Percentiles rank a stretch among this genome's conserved stretches.
Conservation (phyloP, 768 basidiomycete genomes). For the Lactarius sanguifluus region DNA sequence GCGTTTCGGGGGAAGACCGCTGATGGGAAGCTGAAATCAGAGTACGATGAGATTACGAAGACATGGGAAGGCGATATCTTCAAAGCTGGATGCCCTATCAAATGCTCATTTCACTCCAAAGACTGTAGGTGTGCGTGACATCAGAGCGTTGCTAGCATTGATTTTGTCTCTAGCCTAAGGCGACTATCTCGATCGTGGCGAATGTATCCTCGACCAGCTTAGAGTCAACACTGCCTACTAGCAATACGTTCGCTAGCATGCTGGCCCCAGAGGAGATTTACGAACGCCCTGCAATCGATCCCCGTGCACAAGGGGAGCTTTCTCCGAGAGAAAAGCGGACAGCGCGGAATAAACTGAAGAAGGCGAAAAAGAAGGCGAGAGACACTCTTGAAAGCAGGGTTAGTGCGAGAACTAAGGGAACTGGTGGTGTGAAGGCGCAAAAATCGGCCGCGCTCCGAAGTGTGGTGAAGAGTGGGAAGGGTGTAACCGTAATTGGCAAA, state of each 20-base stretch:
- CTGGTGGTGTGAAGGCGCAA: no score
- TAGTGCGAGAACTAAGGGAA: no score
- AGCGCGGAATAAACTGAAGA: conserved; percentile 64
- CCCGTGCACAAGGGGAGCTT: conserved; percentile 73
- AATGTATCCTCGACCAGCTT: conserved; percentile 79
- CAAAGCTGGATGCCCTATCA: conserved; percentile 89
- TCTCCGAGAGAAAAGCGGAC: conserved; percentile 85
- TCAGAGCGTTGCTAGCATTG: conserved; percentile 25
- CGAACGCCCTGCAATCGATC: conserved; percentile 53
- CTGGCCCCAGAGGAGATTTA: conserved; percentile 94
- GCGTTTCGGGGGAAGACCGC: conserved; percentile 62
- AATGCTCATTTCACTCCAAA: conserved; percentile 97
- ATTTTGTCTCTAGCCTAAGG: conserved; percentile 68
- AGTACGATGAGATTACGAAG: conserved; percentile 82
- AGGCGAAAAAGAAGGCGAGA: conserved; percentile 66
- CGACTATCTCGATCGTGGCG: conserved; percentile 76
- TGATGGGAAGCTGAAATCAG: conserved; percentile 88
- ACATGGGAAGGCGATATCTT: conserved; percentile 85
- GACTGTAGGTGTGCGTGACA: conserved; percentile 52
- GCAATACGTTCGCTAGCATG: conserved; percentile 70
- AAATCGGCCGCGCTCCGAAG: no score
- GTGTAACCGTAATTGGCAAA: conserved; percentile 88
- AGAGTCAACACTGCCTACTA: conserved; percentile 89
- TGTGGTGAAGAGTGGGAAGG: no score
- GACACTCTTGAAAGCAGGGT: conserved; percentile 64